A percentile compares a stretch with the other conserved stretches of the same genome.
Conservation (phyloP, 306 rosid species). For the Gillenia trifoliata region DNA sequence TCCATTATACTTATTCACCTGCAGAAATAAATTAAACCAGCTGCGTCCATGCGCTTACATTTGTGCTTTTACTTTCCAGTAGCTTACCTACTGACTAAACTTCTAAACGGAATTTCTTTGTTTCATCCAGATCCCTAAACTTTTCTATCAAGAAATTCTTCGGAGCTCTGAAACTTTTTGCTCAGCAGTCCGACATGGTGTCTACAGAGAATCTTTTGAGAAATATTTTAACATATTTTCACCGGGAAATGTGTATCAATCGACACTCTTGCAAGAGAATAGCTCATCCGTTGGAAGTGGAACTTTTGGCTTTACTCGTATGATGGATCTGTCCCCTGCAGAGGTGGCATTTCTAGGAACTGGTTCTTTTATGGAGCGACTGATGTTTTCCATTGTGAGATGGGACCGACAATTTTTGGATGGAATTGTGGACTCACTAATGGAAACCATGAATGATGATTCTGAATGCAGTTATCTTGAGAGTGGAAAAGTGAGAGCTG, state of each 20-base stretch:
- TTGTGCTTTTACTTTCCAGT: slow-evolving; percentile 1
- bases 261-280: slow-evolving; percentile 50
- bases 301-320: slow-evolving; percentile 75
- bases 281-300: slow-evolving; percentile 42
- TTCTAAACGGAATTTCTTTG: slow-evolving; percentile 6
- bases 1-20: background rate
- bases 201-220: slow-evolving; percentile 51
- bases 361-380: slow-evolving; percentile 67
- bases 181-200: slow-evolving; percentile 50
- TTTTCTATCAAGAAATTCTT: slow-evolving; percentile 57
- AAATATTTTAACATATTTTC: slow-evolving; percentile 66
- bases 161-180: slow-evolving; percentile 45
- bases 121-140: slow-evolving; percentile 70
- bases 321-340: slow-evolving; percentile 79
- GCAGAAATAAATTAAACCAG: background rate
- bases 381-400: slow-evolving; percentile 70
- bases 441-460: slow-evolving; percentile 47
- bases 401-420: slow-evolving; percentile 55
- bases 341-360: slow-evolving; percentile 81
- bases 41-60: background rate
- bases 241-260: slow-evolving; percentile 59
- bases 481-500: slow-evolving; percentile 65
- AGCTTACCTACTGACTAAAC: background rate
- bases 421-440: slow-evolving; percentile 50
- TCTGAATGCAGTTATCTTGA: slow-evolving; percentile 52